Evolutionary conservation across 1,284 basidiomycete species (phyloP).

Genomic region (Heterobasidion occidentale): DNA sequence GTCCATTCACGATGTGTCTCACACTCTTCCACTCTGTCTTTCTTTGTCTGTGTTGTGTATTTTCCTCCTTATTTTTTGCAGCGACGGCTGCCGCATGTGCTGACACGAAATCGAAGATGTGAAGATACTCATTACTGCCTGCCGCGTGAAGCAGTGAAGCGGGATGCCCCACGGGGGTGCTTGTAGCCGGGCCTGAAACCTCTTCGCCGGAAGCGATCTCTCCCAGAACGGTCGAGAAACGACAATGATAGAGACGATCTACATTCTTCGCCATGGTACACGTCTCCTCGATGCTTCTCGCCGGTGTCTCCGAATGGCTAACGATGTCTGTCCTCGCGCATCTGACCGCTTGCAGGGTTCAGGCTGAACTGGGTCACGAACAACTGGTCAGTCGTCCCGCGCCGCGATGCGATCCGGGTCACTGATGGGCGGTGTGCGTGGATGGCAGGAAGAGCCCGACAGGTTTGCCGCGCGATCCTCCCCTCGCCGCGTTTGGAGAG

Average conservation of each 20-base stretch:
- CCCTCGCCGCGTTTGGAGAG: conserved; percentile 71
- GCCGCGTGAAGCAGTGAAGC: too few relatives aligned
- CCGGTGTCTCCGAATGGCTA: too few relatives aligned
- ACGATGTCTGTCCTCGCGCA: too few relatives aligned
- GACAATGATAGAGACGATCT: conserved; percentile 55
- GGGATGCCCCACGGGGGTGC: neutral
- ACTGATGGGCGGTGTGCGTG: neutral
- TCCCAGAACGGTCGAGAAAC: neutral
- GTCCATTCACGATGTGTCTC: neutral
- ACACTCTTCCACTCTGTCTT: neutral
- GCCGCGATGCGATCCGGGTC: neutral
- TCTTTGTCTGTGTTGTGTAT: too few relatives aligned
- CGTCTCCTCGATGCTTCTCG: too few relatives aligned
- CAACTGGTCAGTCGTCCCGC: conserved; percentile 41
- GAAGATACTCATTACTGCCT: neutral
- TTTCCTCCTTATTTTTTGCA: neutral
- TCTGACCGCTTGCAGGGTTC: conserved; percentile 41
- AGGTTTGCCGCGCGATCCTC: conserved; percentile 63
- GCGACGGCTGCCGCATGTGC: neutral
- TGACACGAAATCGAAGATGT: neutral
- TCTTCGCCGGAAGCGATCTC: too few relatives aligned
- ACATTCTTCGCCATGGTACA: conserved; percentile 73
- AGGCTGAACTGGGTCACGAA: conserved; percentile 64
- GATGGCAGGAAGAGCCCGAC: conserved; percentile 54
- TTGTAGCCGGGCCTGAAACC: neutral